Evolutionary conservation across 1,284 basidiomycete genomes (phyloP).

Genomic region (Trametes polyzona): DNA sequence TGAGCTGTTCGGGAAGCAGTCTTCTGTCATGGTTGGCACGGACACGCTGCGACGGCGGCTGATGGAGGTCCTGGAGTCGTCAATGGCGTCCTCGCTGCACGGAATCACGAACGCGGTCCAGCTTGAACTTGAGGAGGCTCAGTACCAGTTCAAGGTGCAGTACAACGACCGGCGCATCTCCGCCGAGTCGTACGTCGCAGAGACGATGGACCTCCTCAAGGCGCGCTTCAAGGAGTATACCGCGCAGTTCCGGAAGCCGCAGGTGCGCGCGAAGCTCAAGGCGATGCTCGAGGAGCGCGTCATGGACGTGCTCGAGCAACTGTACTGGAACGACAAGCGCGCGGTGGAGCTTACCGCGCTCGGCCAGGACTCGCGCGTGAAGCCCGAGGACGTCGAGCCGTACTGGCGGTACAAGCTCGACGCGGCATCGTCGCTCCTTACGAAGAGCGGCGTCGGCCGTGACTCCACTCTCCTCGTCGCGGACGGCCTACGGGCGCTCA

Average conservation of each 20-base stretch:
- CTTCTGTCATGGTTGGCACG: constrained; percentile 87
- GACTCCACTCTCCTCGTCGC: constrained; percentile 95
- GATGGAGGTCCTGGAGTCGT: constrained; percentile 97
- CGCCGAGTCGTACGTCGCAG: constrained; percentile 96
- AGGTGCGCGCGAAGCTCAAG: constrained; percentile 89
- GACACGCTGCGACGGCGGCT: constrained; percentile 86
- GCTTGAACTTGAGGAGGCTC: constrained; percentile 94
- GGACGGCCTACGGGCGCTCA: constrained; percentile 87
- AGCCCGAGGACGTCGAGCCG: constrained; percentile 80
- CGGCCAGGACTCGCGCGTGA: constrained; percentile 72
- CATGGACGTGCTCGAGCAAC: constrained; percentile 95
- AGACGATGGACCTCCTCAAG: constrained; percentile 94
- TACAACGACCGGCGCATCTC: constrained; percentile 97
- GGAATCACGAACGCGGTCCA: constrained; percentile 97
- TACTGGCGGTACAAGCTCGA: constrained; percentile 98
- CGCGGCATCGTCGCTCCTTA: constrained; percentile 88
- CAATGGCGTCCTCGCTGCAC: constrained; percentile 95
- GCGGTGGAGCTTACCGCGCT: constrained; percentile 77
- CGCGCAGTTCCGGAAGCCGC: constrained; percentile 85
- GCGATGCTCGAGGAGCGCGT: constrained; percentile 93
- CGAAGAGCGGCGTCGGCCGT: constrained; percentile 96
- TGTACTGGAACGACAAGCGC: constrained; percentile 96
- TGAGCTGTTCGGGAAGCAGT: constrained; percentile 73
- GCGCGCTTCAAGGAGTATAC: constrained; percentile 89
- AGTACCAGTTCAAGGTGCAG: constrained; percentile 99